These are phyloP conservation scores for Candida sp. DNA, from an alignment of 1,139 yeast genomes.

Conservation along the genomic window DNA sequence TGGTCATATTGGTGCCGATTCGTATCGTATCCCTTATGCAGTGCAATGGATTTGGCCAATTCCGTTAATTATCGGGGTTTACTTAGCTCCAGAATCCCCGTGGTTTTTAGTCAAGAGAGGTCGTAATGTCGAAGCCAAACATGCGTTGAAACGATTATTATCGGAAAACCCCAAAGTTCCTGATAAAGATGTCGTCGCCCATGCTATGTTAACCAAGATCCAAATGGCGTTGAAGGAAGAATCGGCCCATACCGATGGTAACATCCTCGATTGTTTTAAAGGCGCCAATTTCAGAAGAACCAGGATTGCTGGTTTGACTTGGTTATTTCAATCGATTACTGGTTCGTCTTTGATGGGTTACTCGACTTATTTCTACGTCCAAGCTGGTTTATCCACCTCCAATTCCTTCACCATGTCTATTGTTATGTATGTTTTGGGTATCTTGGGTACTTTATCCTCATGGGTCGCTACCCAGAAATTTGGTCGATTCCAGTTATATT, in stretches of 20 bases:
- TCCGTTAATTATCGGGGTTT: constrained; percentile 37
- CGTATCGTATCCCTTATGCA: constrained; percentile 41
- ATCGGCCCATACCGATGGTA: constrained; percentile 23
- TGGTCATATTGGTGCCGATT: constrained; percentile 19
- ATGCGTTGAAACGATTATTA: constrained; percentile 30
- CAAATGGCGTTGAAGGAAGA: constrained; percentile 46
- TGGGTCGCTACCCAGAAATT: constrained; percentile 46
- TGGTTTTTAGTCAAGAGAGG: constrained; percentile 42
- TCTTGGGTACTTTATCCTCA: constrained; percentile 47
- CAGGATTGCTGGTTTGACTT: constrained; percentile 45
- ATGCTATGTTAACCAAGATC: constrained; percentile 39
- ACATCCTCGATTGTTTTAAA: constrained; percentile 48
- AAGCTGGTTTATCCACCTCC: constrained; percentile 45
- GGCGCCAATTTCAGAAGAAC: constrained; percentile 55
- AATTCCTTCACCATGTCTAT: constrained; percentile 45
- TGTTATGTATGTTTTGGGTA: constrained; percentile 46
- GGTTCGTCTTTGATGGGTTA: constrained; percentile 53
- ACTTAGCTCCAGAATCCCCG: constrained; percentile 41
- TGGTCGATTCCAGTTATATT: constrained; percentile 50
- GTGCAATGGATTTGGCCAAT: constrained; percentile 64
- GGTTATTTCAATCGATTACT: constrained; percentile 48
- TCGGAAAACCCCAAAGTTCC: constrained; percentile 31
- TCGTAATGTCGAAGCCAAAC: constrained; percentile 29
- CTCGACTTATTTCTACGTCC: constrained; percentile 52
- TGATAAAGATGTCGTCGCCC: constrained; percentile 30